Evolutionary conservation across 208 protist genomes (phyloP).

Genomic region (Trichomonas tenax): DNA sequence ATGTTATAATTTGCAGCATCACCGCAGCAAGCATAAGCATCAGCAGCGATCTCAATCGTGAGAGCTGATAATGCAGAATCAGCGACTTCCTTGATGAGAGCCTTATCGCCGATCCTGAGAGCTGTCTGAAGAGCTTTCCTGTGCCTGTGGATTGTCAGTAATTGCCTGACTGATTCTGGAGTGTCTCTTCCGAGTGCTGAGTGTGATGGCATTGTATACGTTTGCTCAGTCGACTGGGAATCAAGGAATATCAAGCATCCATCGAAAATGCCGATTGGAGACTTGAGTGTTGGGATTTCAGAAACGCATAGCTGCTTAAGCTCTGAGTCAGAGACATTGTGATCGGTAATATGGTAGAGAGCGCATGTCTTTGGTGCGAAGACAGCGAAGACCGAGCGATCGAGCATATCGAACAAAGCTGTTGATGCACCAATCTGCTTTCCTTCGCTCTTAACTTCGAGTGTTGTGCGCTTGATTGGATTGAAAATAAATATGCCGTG

Average conservation of each 20-base stretch:
- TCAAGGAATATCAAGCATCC: neutral
- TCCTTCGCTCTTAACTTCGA: neutral
- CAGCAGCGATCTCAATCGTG: neutral
- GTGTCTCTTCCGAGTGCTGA: neutral
- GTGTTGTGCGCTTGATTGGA: neutral
- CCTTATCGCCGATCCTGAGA: neutral
- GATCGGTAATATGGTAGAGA: neutral
- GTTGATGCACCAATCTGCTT: neutral
- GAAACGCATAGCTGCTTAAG: neutral
- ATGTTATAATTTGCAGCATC: neutral
- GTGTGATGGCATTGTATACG: neutral
- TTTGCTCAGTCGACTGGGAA: neutral
- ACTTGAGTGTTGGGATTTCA: neutral
- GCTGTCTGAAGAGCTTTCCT: neutral
- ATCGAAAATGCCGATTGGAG: neutral
- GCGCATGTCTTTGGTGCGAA: neutral
- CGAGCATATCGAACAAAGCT: neutral
- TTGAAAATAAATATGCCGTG: neutral
- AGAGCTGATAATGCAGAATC: neutral
- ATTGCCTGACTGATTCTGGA: neutral
- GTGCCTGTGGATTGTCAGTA: neutral
- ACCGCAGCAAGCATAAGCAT: neutral
- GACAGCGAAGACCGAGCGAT: neutral
- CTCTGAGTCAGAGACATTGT: neutral
- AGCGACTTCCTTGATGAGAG: neutral